phyloP scores from a whole-genome alignment of 306 rosid species.

The Delonix regia region DNA sequence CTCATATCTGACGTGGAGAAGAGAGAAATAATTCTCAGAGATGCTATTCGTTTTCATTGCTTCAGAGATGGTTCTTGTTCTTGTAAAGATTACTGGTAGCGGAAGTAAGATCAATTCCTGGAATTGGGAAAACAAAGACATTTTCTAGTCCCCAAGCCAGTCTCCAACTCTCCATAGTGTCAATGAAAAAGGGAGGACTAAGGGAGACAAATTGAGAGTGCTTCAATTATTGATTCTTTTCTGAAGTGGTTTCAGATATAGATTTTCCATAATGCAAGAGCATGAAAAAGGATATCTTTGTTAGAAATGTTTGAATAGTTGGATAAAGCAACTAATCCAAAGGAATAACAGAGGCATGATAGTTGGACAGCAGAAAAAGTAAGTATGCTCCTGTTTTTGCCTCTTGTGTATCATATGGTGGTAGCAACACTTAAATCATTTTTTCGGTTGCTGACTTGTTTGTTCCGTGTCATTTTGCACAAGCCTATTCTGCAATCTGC shows the following conservation, averaged over 20 bases:
- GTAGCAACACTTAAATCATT: neutral
- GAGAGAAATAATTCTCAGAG: constrained; percentile 64
- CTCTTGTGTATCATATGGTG: neutral
- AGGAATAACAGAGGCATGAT: neutral
- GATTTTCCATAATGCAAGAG: constrained; percentile 4
- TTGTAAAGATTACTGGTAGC: constrained; percentile 68
- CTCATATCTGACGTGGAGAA: constrained; percentile 54
- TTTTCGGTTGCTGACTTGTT: constrained; percentile 7
- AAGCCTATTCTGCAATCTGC: constrained; percentile 2
- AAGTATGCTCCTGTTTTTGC: neutral
- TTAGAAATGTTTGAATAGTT: neutral
- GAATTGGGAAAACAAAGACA: neutral
- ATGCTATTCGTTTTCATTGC: constrained; percentile 61
- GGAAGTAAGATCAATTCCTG: neutral
- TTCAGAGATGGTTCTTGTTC: constrained; percentile 66
- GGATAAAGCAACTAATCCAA: neutral
- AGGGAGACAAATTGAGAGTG: neutral
- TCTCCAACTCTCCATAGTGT: neutral
- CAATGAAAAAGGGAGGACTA: neutral
- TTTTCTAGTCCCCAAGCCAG: constrained; percentile 20
- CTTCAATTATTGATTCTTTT: neutral
- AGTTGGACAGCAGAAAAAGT: neutral
- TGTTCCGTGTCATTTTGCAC: neutral
- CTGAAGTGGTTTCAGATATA: neutral
- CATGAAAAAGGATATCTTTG: neutral